Evolutionary conservation across 2,329 filamentous ascomycete genomes (phyloP), one percentile per base, ranked within the genome.

Genomic region (Monilinia fructicola): DNA sequence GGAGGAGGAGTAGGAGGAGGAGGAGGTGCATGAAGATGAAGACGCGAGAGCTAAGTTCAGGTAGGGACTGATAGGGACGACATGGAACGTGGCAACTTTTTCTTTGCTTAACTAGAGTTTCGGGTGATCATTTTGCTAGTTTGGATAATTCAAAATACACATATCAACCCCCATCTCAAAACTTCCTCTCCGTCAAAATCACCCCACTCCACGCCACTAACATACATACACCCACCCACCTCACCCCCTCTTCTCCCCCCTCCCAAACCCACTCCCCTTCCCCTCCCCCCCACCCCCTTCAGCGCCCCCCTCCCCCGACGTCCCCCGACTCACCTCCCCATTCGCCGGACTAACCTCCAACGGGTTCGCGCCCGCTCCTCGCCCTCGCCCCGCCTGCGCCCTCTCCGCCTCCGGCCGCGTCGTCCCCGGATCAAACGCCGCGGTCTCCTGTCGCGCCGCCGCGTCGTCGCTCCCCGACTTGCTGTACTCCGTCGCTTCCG

Each of bases 401-500:
- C 80, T 84, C 78, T 87, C 85, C 28, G 78, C 74, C 74, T 92
- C 69, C 18, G 59, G 70, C 28, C 54, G 66, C 0, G 69, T 69
- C 21, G 48, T 65, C 1, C 18, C 44, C 9, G 87, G 86, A 75
- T 92, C 83, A 77, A 91, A 96, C 0, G 92, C 89, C 0, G 87
- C 83, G 53, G 87, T 81, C 4, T 80, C 76, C 66, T 84, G 80
- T 40, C 82, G 79, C 0, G 83, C 81, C 0, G 87, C 83, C 16
- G 79, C 78, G 54, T 85, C 82, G 55, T 87, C 91, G 0, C 85
- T 85, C 4, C 86, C 90, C 60, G 86, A 87, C 74, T 89, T 86
- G 67, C 86, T 85, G 78, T 88, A 86, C 75, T 96, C 91, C 64
- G 83, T 86, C 2, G 84, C 78, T 44, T 85, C 81, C 0, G 90